Evolutionary conservation across 2,329 filamentous ascomycete genomes (phyloP).

Genomic region (Metarhizium guizhouense): DNA sequence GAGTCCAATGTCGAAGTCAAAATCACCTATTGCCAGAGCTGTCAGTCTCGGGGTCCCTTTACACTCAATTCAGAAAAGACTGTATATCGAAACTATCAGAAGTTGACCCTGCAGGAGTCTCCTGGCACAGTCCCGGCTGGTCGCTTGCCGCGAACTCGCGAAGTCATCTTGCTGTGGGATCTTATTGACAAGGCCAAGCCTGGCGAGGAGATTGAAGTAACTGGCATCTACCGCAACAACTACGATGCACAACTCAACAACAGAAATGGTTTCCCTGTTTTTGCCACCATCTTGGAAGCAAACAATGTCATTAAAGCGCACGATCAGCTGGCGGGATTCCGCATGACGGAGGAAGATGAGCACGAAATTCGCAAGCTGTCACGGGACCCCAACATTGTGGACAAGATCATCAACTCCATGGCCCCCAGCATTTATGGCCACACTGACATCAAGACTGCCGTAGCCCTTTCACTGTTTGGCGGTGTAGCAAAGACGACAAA

Average conservation of each 20-base stretch:
- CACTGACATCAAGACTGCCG: conserved; percentile 91
- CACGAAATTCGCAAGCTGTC: conserved; percentile 81
- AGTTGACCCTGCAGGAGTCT: conserved; percentile 92
- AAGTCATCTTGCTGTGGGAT: conserved; percentile 94
- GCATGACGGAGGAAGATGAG: conserved; percentile 91
- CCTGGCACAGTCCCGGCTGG: conserved; percentile 94
- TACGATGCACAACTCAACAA: conserved; percentile 97
- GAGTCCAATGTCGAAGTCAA: conserved; percentile 95
- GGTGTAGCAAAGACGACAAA: conserved; percentile 88
- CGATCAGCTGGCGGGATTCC: conserved; percentile 93
- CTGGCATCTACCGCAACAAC: conserved; percentile 95
- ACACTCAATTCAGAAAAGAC: conserved; percentile 96
- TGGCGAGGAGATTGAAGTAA: conserved; percentile 95
- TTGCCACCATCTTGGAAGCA: conserved; percentile 93
- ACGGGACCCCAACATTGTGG: conserved; percentile 81
- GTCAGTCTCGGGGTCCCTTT: conserved; percentile 90
- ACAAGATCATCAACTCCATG: conserved; percentile 87
- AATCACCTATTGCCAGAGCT: conserved; percentile 92
- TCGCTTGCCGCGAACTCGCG: conserved; percentile 82
- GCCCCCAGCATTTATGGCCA: conserved; percentile 97
- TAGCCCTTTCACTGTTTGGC: conserved; percentile 88
- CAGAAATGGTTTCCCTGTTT: conserved; percentile 96
- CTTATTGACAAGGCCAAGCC: conserved; percentile 95
- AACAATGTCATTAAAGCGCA: conserved; percentile 97
- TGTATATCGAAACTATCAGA: conserved; percentile 97